Evolutionary conservation across 805 yeast species (phyloP).

Genomic region (Yamadazyma akitaensis): DNA sequence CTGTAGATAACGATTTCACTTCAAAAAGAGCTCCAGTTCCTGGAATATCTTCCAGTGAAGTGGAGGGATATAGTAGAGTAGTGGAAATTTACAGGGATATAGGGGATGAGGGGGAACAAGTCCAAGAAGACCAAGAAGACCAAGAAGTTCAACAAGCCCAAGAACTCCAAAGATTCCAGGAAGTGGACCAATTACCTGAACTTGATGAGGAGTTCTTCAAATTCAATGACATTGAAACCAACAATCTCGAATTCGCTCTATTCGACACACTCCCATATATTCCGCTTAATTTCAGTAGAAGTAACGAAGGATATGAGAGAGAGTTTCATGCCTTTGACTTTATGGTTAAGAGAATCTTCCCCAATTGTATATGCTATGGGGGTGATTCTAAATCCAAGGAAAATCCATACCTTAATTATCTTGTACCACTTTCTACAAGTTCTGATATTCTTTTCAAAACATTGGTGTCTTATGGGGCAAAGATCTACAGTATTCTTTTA

Average conservation of each 20-base stretch:
- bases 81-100: slow-evolving; percentile 1
- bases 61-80: not conserved
- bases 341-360: slow-evolving; percentile 33
- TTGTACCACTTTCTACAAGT: slow-evolving; percentile 34
- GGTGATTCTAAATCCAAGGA: slow-evolving; percentile 11
- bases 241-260: not conserved
- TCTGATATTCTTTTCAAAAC: slow-evolving; percentile 32
- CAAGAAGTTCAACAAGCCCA: not conserved
- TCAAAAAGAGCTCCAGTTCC: not conserved
- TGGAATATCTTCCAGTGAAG: not conserved
- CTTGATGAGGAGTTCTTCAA: not conserved
- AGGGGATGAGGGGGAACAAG: not conserved
- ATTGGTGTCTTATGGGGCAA: slow-evolving; percentile 35
- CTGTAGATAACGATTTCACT: slow-evolving; percentile 17
- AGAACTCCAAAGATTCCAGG: not conserved
- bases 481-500: slow-evolving; percentile 25
- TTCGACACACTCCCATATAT: slow-evolving; percentile 1
- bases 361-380: slow-evolving; percentile 36
- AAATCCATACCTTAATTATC: slow-evolving; percentile 37
- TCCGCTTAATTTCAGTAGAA: slow-evolving; percentile 1
- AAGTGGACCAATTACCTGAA: too few relatives aligned
- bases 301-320: slow-evolving; percentile 1
- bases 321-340: slow-evolving; percentile 27
- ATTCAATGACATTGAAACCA: not conserved
- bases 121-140: not conserved